Evolutionary conservation across 306 rosid genomes (phyloP).

Genomic region (Lotus japonicus): DNA sequence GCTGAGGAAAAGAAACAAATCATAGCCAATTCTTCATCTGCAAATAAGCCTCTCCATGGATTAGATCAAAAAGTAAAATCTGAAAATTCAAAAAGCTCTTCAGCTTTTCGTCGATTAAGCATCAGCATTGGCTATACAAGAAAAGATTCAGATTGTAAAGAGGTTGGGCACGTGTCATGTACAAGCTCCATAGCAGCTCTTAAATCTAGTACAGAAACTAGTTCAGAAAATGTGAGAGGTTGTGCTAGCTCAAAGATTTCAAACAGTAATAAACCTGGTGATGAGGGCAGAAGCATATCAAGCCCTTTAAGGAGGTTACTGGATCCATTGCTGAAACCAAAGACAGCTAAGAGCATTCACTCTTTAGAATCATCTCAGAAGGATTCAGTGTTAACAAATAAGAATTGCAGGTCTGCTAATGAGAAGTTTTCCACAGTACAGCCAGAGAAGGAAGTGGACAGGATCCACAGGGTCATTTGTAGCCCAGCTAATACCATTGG

Average conservation of each 20-base stretch:
- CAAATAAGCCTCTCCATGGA: slow-evolving; percentile 12
- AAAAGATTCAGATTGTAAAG: slow-evolving; percentile 48
- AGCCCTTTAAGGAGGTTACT: slow-evolving; percentile 88
- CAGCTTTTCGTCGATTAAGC: slow-evolving; percentile 65
- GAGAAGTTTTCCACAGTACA: slow-evolving; percentile 30
- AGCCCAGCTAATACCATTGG: slow-evolving; percentile 31
- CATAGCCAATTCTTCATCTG: slow-evolving; percentile 21
- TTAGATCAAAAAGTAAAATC: slow-evolving; percentile 33
- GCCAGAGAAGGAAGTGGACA: slow-evolving; percentile 40
- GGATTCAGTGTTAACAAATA: slow-evolving; percentile 34
- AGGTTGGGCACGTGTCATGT: slow-evolving; percentile 26
- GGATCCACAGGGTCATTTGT: slow-evolving; percentile 41
- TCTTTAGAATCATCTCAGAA: slow-evolving; percentile 40
- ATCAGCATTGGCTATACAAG: slow-evolving; percentile 44
- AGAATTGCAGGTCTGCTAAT: slow-evolving; percentile 37
- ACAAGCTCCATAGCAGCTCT: slow-evolving; percentile 30
- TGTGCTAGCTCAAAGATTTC: slow-evolving; percentile 40
- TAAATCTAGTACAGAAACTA: slow-evolving; percentile 36
- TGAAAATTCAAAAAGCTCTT: slow-evolving; percentile 67
- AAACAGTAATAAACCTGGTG: slow-evolving; percentile 39
- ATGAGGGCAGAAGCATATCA: slow-evolving; percentile 49
- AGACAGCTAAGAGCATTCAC: slow-evolving; percentile 37
- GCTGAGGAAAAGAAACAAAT: slow-evolving; percentile 33
- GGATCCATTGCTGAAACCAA: slow-evolving; percentile 72
- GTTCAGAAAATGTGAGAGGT: slow-evolving; percentile 28